Evolutionary conservation across 495 filamentous ascomycete species (phyloP).

Genomic region (Aspergillus sparsus): DNA sequence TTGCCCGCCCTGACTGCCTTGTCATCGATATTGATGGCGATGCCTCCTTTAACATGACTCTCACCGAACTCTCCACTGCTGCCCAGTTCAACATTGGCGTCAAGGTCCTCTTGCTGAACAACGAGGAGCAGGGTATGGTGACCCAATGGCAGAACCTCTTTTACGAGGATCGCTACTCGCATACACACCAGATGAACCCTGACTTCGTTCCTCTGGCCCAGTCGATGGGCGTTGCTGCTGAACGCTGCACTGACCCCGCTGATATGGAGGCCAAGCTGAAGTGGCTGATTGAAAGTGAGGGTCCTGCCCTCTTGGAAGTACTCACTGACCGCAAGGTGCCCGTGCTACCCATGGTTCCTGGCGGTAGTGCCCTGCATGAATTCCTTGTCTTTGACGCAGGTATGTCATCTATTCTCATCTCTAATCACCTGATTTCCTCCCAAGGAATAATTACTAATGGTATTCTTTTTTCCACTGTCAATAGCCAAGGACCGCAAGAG

Average conservation of each 20-base stretch:
- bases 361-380: slow-evolving; percentile 83
- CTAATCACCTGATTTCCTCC: background rate
- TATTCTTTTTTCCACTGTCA: slow-evolving; percentile 3
- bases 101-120: slow-evolving; percentile 91
- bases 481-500: slow-evolving; percentile 74
- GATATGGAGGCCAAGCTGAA: slow-evolving; percentile 76
- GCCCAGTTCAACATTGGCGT: slow-evolving; percentile 90
- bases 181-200: slow-evolving; percentile 88
- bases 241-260: slow-evolving; percentile 63
- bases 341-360: slow-evolving; percentile 94
- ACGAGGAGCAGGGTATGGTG: slow-evolving; percentile 94
- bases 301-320: slow-evolving; percentile 69
- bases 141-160: slow-evolving; percentile 95
- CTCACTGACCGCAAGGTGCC: slow-evolving; percentile 86
- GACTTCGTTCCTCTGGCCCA: slow-evolving; percentile 84
- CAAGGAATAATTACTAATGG: slow-evolving; percentile 22
- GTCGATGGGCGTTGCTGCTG: slow-evolving; percentile 75
- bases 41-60: slow-evolving; percentile 95
- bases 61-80: slow-evolving; percentile 87
- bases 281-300: slow-evolving; percentile 84
- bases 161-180: slow-evolving; percentile 88
- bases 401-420: slow-evolving; percentile 33
- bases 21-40: slow-evolving; percentile 96
- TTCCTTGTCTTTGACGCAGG: slow-evolving; percentile 89
- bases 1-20: slow-evolving; percentile 78